Evolutionary conservation across 257 asterid species (phyloP).

Genomic region (Cordia subcordata): DNA sequence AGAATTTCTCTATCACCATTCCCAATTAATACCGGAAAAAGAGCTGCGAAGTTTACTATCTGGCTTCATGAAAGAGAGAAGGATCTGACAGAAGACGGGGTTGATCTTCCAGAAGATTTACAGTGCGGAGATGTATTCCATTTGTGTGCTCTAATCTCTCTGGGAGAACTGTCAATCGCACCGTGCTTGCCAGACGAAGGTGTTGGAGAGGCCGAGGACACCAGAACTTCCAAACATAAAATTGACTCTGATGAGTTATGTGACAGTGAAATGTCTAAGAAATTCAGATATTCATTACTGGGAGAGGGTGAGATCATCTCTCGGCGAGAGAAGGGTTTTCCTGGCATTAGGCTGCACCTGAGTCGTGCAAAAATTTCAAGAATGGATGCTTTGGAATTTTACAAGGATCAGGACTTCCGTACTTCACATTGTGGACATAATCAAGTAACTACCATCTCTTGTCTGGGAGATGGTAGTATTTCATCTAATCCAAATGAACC

Average conservation of each 20-base stretch:
- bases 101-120: conserved; percentile 63
- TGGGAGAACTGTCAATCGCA: conserved; percentile 57
- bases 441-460: conserved; percentile 14
- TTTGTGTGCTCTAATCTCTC: conserved; percentile 64
- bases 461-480: conserved; percentile 12
- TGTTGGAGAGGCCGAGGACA: conserved; percentile 92
- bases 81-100: conserved; percentile 64
- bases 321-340: conserved; percentile 92
- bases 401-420: conserved; percentile 27
- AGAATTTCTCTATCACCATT: conserved; percentile 54
- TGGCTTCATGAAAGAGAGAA: conserved; percentile 79
- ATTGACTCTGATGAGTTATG: conserved; percentile 36
- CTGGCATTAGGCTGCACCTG: conserved; percentile 71
- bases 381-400: conserved; percentile 43
- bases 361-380: conserved; percentile 50
- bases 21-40: conserved; percentile 73
- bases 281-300: conserved; percentile 42
- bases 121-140: conserved; percentile 83
- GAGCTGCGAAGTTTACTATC: conserved; percentile 59
- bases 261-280: conserved; percentile 47
- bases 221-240: conserved; percentile 62
- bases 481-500: conserved; percentile 26
- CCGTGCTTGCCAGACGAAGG: conserved; percentile 81
- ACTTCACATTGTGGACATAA: conserved; percentile 7
- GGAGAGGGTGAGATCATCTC: conserved; percentile 69